A percentile compares a stretch with the other conserved stretches of the same genome.
phyloP scores from a whole-genome alignment of 345 rosid species.

The Hibiscus tridactylites region DNA sequence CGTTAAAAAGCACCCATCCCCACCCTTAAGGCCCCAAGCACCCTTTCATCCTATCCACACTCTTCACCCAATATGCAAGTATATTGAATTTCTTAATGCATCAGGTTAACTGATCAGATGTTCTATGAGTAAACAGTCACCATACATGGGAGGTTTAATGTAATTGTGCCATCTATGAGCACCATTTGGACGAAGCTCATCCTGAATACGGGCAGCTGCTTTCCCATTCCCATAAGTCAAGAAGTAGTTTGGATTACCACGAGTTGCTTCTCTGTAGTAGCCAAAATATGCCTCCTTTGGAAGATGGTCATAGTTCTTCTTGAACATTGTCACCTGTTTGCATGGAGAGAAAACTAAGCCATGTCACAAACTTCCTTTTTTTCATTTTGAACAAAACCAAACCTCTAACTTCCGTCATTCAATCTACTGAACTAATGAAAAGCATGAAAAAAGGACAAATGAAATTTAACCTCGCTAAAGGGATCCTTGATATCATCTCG shows the following conservation, averaged over 20 bases:
- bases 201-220: conserved; percentile 75
- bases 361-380: neutral
- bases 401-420: neutral
- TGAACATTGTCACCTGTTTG: conserved; percentile 86
- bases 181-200: conserved; percentile 97
- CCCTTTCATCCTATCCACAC: no score
- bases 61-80: no score
- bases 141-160: conserved; percentile 82
- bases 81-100: neutral
- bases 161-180: conserved; percentile 99
- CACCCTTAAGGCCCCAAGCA: no score
- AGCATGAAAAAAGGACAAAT: conserved; percentile 1
- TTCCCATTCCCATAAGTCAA: conserved; percentile 94
- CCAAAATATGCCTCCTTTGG: conserved; percentile 93
- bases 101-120: neutral
- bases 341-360: conserved; percentile 8
- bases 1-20: no score
- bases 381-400: no score
- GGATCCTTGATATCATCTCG: conserved; percentile 87
- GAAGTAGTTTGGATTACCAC: conserved; percentile 92
- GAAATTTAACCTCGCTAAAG: conserved; percentile 65
- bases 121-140: neutral
- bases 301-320: conserved; percentile 90
- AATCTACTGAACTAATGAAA: neutral
- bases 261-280: conserved; percentile 80